These are phyloP conservation scores for Tulasnella sp. DNA, from an alignment of 768 basidiomycete genomes.

Conservation along the genomic window DNA sequence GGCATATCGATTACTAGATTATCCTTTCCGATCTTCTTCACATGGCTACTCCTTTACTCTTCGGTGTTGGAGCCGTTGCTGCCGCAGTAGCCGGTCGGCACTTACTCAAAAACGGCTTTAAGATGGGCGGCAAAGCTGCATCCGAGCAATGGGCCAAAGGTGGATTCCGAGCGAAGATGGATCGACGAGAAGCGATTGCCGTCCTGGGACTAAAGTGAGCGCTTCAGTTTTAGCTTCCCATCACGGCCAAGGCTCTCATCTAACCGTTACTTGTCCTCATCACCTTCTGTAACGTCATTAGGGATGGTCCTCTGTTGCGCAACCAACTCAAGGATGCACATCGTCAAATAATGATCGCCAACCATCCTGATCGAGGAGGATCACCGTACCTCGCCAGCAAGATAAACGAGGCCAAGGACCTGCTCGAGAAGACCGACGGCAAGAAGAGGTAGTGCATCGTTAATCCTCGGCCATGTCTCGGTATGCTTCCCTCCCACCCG, in stretches of 20 bases:
- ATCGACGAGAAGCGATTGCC: conserved; percentile 84
- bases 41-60: conserved; percentile 75
- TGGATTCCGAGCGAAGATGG: conserved; percentile 95
- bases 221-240: conserved; percentile 9
- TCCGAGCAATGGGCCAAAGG: conserved; percentile 82
- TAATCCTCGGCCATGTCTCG: conserved; percentile 1
- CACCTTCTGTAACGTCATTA: conserved; percentile 36
- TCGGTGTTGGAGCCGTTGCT: conserved; percentile 73
- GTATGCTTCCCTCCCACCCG: neutral
- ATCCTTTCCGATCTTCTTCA: neutral
- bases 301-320: conserved; percentile 77
- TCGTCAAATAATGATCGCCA: conserved; percentile 93
- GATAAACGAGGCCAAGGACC: conserved; percentile 96
- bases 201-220: conserved; percentile 90
- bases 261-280: neutral
- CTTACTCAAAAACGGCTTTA: conserved; percentile 55
- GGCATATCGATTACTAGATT: neutral
- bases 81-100: conserved; percentile 73
- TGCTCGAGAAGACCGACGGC: conserved; percentile 71
- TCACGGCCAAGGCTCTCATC: neutral
- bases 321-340: conserved; percentile 88
- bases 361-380: conserved; percentile 97
- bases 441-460: conserved; percentile 23
- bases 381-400: conserved; percentile 98
- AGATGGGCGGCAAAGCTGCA: conserved; percentile 57